Percentiles rank a stretch among this genome's conserved stretches.
Evolutionary conservation across 352 stramenopile species (phyloP).

Genomic region (Phytophthora kernoviae): DNA sequence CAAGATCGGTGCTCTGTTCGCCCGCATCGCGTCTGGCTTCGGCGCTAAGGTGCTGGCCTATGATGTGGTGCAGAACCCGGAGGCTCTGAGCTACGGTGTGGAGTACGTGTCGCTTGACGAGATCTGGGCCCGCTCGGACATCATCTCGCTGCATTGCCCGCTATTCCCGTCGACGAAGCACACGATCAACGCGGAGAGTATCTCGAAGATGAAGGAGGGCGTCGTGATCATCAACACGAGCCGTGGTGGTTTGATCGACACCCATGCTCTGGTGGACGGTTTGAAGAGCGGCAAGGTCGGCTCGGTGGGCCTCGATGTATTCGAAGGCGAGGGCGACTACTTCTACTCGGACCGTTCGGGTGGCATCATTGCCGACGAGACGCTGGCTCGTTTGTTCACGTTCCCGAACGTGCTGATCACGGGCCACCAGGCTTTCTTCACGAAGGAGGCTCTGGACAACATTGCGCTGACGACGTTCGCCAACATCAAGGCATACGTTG

Average conservation of each 20-base stretch:
- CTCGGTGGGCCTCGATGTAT: conserved; percentile 88
- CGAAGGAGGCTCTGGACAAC: conserved; percentile 70
- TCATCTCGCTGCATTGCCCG: conserved; percentile 89
- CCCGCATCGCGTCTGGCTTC: conserved; percentile 42
- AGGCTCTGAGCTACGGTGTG: conserved; percentile 35
- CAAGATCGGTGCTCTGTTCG: conserved; percentile 47
- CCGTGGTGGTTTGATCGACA: conserved; percentile 87
- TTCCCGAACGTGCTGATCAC: conserved; percentile 85
- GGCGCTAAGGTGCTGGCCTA: conserved; percentile 63
- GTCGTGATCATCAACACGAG: conserved; percentile 92
- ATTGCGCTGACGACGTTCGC: conserved; percentile 71
- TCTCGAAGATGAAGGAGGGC: conserved; percentile 86
- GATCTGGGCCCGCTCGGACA: conserved; percentile 68
- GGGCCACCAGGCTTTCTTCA: conserved; percentile 84
- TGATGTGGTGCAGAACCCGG: conserved; percentile 63
- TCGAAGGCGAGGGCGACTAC: conserved; percentile 73
- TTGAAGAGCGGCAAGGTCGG: conserved; percentile 81
- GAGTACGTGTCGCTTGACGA: conserved; percentile 57
- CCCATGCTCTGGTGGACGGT: conserved; percentile 71
- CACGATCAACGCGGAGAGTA: conserved; percentile 78
- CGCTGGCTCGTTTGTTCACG: conserved; percentile 68
- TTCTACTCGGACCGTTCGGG: conserved; percentile 79
- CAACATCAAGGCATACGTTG: conserved; percentile 64
- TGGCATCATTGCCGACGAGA: conserved; percentile 65
- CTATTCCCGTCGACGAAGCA: conserved; percentile 83